Evolutionary conservation across 257 asterid genomes (phyloP), one percentile per base, ranked within the genome.

Genomic region (Capsicum pubescens): DNA sequence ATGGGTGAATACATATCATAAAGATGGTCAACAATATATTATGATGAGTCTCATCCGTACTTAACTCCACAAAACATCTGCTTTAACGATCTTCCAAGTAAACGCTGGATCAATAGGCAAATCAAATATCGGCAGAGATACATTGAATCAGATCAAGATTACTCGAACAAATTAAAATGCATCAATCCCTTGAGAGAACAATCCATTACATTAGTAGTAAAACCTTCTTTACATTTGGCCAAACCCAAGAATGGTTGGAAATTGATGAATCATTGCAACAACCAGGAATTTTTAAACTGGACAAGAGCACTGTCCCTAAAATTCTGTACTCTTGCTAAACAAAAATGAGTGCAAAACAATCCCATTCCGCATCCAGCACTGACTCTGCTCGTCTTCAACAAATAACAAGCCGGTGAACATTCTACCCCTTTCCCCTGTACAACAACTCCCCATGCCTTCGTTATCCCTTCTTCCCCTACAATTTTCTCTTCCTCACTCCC

Each of bases 321-420:
- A 84, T 86, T 89, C 7, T 86, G 90, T 7, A 92, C 97, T 89
- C 84, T 93, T 88, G 89, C 85, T 90, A 94, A 86, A 42, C 97
- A 93, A 44, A 92, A 94, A 84, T 93, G 94, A 15, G 95, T 93
- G 90, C 97, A 93, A 81, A 86, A 92, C 48, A 72, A 36, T 6
- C 97, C 98, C 90, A 91, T 87, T 7, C 97, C 98, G 44, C 85
- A 46, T n/a, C 97, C 97, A 68, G 88, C 92, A 78, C 94, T 87
- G 15, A 92, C 97, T 76, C 91, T 87, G 74, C 87, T 89, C 3
- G 98, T 94, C 85, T 93, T 93, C 79, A 94, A 89, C 88, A 94
- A 79, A 84, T 93, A 94, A 80, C 98, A 94, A 50, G 90, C 86
- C 0, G 97, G 95, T 50, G 88, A 92, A 85, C 89, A 87, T 58